Conservation (phyloP, 169 alveolate species). For the Plasmodium malariae region DNA sequence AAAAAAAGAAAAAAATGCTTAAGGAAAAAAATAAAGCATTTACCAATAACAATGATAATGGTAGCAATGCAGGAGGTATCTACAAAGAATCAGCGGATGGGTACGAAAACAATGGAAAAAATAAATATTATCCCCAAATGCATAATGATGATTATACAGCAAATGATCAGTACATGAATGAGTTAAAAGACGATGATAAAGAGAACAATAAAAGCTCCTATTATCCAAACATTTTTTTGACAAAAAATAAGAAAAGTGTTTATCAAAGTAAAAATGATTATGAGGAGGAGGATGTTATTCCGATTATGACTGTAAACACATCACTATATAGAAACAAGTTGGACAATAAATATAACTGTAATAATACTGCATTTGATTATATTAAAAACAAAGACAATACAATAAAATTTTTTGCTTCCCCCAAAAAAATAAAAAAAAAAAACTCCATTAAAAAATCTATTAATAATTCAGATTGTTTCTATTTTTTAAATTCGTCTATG, state of each 20-base stretch:
- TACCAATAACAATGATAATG: constrained; percentile 7
- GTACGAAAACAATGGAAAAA: constrained; percentile 1
- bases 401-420: constrained; percentile 75
- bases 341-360: constrained; percentile 73
- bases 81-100: background rate
- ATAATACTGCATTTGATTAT: constrained; percentile 70
- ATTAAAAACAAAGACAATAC: constrained; percentile 75
- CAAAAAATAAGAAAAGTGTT: constrained; percentile 69
- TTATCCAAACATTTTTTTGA: constrained; percentile 35
- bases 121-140: background rate
- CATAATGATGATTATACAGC: background rate
- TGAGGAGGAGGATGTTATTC: constrained; percentile 48
- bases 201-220: constrained; percentile 16
- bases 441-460: constrained; percentile 62
- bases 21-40: constrained; percentile 23
- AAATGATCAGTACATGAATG: constrained; percentile 36
- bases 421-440: constrained; percentile 60
- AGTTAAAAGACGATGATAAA: constrained; percentile 6
- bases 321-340: constrained; percentile 69
- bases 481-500: constrained; percentile 59
- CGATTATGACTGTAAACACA: constrained; percentile 73
- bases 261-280: constrained; percentile 41
- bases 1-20: constrained; percentile 43
- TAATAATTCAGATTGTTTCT: constrained; percentile 53
- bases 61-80: background rate